A percentile compares a stretch with the other conserved stretches of the same genome.
phyloP scores from a whole-genome alignment of 2,329 filamentous ascomycete species.

The Clonostachys rhizophaga region DNA sequence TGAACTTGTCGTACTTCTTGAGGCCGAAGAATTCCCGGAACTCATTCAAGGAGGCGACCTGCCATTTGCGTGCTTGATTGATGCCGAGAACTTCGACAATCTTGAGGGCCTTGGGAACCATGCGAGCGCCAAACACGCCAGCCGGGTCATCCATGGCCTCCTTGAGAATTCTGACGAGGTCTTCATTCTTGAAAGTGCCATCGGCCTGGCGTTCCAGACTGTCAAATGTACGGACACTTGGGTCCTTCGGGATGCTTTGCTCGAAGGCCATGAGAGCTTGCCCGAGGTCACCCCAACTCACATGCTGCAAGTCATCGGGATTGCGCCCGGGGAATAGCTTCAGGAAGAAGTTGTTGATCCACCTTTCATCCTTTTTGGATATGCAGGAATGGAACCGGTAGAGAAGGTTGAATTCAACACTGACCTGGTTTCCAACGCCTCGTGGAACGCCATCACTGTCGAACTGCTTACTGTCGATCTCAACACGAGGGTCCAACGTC shows the following conservation, averaged over 20 bases:
- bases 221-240: slow-evolving; percentile 41
- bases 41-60: slow-evolving; percentile 58
- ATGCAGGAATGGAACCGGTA: slow-evolving; percentile 63
- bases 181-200: slow-evolving; percentile 50
- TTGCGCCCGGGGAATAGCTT: slow-evolving; percentile 31
- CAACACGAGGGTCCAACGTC: slow-evolving; percentile 59
- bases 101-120: slow-evolving; percentile 53
- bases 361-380: slow-evolving; percentile 55
- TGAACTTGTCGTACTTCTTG: slow-evolving; percentile 49
- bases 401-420: slow-evolving; percentile 63
- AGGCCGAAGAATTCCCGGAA: slow-evolving; percentile 60
- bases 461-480: slow-evolving; percentile 40
- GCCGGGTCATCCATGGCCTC: slow-evolving; percentile 57
- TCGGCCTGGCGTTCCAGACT: slow-evolving; percentile 39
- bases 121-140: slow-evolving; percentile 53
- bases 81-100: slow-evolving; percentile 61
- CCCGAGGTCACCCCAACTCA: slow-evolving; percentile 30
- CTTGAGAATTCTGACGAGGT: slow-evolving; percentile 51
- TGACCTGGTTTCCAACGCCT: slow-evolving; percentile 62
- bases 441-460: slow-evolving; percentile 40
- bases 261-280: slow-evolving; percentile 30
- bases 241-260: slow-evolving; percentile 31
- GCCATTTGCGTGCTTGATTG: slow-evolving; percentile 56
- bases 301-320: slow-evolving; percentile 19
- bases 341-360: slow-evolving; percentile 51